These are phyloP conservation scores for Obba rivulosa DNA, from an alignment of 768 basidiomycete species.

Conservation along the genomic window DNA sequence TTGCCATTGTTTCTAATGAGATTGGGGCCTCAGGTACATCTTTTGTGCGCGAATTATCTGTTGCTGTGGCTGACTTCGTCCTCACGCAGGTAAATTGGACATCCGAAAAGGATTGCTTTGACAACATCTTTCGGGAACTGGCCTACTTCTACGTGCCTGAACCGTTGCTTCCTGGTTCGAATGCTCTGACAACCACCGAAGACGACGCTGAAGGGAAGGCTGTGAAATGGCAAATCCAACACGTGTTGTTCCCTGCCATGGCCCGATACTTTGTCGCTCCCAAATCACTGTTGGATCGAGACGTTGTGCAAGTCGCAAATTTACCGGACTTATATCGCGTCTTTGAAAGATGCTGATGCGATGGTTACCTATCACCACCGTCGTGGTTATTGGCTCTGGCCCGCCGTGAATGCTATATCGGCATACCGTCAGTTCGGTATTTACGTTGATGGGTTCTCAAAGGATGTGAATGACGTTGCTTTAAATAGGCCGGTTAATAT, in stretches of 20 bases:
- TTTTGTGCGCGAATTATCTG: no score
- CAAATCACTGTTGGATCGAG: constrained; percentile 58
- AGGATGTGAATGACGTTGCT: no score
- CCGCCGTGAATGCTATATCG: no score
- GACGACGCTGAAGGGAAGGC: constrained; percentile 35
- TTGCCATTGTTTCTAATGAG: constrained; percentile 87
- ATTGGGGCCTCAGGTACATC: constrained; percentile 86
- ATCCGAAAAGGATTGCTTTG: constrained; percentile 80
- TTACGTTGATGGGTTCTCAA: no score
- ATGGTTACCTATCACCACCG: no score
- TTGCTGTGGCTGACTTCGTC: constrained; percentile 3
- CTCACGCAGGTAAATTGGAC: constrained; percentile 77
- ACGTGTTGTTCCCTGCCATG: constrained; percentile 84
- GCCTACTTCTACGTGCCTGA: constrained; percentile 87
- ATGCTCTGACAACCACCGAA: neutral
- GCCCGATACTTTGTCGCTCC: constrained; percentile 69
- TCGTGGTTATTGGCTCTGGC: no score
- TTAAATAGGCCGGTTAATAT: no score
- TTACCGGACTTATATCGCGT: constrained; percentile 91
- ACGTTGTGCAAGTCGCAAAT: constrained; percentile 85
- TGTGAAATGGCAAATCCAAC: constrained; percentile 83
- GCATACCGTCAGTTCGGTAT: no score
- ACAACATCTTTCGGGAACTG: constrained; percentile 79
- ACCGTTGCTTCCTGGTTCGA: constrained; percentile 28
- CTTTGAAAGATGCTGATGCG: constrained; percentile 78